phyloP scores from a whole-genome alignment of 495 filamentous ascomycete genomes.

The Lasiosphaeriaceae sp. region DNA sequence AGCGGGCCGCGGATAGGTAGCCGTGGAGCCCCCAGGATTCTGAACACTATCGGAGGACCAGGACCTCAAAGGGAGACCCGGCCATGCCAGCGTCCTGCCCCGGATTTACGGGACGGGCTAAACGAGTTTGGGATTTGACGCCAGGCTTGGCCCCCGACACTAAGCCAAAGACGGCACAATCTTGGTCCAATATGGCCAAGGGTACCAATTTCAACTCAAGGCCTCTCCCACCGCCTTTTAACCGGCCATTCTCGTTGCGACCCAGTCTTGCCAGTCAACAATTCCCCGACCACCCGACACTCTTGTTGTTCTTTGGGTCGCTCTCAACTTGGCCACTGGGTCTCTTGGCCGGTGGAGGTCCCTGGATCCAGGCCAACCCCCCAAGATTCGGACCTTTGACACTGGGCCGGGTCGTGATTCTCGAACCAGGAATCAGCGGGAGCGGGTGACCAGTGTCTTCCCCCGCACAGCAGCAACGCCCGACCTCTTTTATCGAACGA shows the following conservation, averaged over 20 bases:
- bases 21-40: conserved; percentile 1
- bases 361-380: neutral
- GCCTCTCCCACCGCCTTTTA: neutral
- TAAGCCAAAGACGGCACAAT: neutral
- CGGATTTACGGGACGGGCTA: conserved; percentile 3
- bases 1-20: conserved; percentile 3
- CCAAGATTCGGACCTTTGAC: neutral
- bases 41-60: neutral
- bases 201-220: neutral
- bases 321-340: neutral
- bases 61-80: neutral
- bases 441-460: no score
- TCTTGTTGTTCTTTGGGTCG: neutral
- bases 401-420: neutral
- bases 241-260: neutral
- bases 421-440: no score
- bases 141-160: neutral
- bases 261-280: neutral
- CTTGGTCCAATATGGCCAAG: no score
- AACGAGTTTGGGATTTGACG: neutral
- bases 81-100: neutral
- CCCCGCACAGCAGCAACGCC: no score
- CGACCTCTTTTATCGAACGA: no score
- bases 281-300: neutral
- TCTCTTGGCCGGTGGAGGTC: neutral